Conservation (phyloP, 2,329 filamentous ascomycete genomes). For the Colletotrichum paranaense region DNA sequence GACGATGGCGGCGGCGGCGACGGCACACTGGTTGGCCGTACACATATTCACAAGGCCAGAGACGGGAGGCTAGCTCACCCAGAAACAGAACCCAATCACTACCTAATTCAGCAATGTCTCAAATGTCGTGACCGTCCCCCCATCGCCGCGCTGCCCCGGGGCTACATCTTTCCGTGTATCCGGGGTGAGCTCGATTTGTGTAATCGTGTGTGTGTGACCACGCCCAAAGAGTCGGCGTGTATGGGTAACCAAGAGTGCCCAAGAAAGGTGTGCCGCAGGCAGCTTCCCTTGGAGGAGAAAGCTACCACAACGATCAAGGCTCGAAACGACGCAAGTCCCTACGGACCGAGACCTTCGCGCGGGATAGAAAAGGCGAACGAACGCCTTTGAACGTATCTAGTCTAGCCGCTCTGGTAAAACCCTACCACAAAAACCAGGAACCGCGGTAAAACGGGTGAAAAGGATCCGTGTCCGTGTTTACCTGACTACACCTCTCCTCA, state of each 20-base stretch:
- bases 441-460: background rate
- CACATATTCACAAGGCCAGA: background rate
- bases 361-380: background rate
- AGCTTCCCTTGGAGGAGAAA: background rate
- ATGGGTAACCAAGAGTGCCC: no score
- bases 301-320: background rate
- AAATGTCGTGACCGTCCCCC: background rate
- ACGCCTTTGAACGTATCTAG: background rate
- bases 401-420: background rate
- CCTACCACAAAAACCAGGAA: background rate
- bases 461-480: background rate
- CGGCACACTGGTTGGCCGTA: background rate
- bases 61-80: background rate
- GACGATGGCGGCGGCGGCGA: background rate
- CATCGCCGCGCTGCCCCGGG: background rate
- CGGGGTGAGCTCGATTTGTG: no score
- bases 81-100: background rate
- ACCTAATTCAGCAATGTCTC: background rate
- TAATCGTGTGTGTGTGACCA: no score
- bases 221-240: no score
- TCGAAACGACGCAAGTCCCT: background rate
- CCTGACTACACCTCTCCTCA: background rate
- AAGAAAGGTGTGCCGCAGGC: no score
- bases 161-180: background rate
- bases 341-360: background rate